These are phyloP conservation scores for Saccharomycopsis fermentans DNA, from an alignment of 805 yeast genomes.

Conservation along the genomic window DNA sequence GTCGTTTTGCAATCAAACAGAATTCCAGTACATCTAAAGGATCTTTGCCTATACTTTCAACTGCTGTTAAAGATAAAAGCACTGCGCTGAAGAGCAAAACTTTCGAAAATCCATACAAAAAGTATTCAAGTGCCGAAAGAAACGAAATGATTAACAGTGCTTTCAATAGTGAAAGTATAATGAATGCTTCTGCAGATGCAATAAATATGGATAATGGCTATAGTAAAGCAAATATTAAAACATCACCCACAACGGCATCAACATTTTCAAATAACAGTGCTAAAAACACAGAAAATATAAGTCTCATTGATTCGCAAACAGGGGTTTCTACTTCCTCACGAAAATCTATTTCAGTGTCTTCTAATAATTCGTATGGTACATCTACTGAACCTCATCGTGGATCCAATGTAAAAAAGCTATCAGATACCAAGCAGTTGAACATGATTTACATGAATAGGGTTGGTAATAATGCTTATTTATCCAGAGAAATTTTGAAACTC, in stretches of 20 bases:
- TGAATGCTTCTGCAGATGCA: background rate
- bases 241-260: background rate
- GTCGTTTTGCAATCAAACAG: background rate
- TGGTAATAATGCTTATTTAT: constrained; percentile 13
- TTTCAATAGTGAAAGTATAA: background rate
- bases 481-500: constrained; percentile 17
- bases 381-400: background rate
- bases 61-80: background rate
- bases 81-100: background rate
- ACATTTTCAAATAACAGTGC: background rate
- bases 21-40: background rate
- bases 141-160: background rate
- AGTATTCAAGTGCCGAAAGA: background rate
- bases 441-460: constrained; percentile 11
- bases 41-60: background rate
- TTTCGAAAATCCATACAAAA: background rate
- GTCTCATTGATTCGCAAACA: background rate
- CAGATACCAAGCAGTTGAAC: constrained; percentile 1
- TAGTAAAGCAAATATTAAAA: background rate
- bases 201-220: background rate
- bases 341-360: background rate
- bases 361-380: background rate
- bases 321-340: background rate
- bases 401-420: background rate
- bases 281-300: background rate